phyloP scores from a whole-genome alignment of 805 yeast genomes.

The Schizosaccharomyces lindneri region DNA sequence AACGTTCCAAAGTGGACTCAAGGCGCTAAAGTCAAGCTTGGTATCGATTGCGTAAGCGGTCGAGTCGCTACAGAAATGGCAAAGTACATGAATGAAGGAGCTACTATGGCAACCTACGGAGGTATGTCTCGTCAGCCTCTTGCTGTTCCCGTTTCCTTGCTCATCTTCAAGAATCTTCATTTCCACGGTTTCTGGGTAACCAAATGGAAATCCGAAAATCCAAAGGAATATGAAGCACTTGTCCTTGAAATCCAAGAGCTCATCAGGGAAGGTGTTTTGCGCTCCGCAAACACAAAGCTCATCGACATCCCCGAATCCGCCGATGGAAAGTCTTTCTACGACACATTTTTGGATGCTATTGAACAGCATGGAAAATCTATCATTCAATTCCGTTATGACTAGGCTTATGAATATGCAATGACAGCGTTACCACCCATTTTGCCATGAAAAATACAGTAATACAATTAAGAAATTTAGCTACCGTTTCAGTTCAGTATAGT shows the following conservation, averaged over 20 bases:
- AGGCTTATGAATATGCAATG: too few relatives aligned
- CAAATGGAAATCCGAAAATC: conserved; percentile 19
- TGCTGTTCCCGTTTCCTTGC: conserved; percentile 63
- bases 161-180: conserved; percentile 69
- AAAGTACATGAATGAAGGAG: conserved; percentile 15
- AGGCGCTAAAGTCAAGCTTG: conserved; percentile 36
- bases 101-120: conserved; percentile 57
- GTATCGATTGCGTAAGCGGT: conserved; percentile 86
- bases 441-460: too few relatives aligned
- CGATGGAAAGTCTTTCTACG: neutral
- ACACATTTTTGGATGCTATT: neutral
- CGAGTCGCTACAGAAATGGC: conserved; percentile 59
- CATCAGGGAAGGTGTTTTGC: neutral
- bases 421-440: too few relatives aligned
- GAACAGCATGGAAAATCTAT: neutral
- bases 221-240: neutral
- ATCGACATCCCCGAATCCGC: neutral
- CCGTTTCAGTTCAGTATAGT: too few relatives aligned
- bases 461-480: too few relatives aligned
- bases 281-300: neutral
- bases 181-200: conserved; percentile 90
- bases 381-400: neutral
- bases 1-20: conserved; percentile 23
- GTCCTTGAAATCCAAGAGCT: neutral
- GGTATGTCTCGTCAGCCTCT: conserved; percentile 96